Base-by-base conservation (phyloP, 169 alveolate species). In the Cytauxzoon felis region DNA sequence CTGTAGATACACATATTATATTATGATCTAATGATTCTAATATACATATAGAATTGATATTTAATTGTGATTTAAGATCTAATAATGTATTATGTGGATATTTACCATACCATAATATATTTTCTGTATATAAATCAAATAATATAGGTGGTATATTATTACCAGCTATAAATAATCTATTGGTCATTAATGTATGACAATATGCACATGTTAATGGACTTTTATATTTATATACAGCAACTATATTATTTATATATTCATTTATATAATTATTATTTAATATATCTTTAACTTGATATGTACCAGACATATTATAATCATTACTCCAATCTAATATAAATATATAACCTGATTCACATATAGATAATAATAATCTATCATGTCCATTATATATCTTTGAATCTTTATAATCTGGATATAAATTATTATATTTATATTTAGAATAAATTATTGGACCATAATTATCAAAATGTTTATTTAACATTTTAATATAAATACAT, bases 141-240 rank as follows among this genome's bases (percentile, higher is more conserved):
- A 85, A 52, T 33, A 72, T 53, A 36, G 85, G 85, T 16, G 80
- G 60, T n/a, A 53, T 51, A 54, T 65, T 66, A 21, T 60, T 73
- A 2, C 91, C 88, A 2, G 87, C 91, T 21, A 84, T 47, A 32
- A 80, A 79, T 19, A 84, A 51, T 49, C 91, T 27, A 47, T 84
- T 78, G 30, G 78, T 64, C 67, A 84, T 30, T 51, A 84, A 32
- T 21, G 75, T 64, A 60, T 79, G 78, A 27, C 53, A 42, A 34
- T 56, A 29, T 9, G 75, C 88, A 9, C 80, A 81, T 18, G 69
- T 43, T 6, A 84, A 29, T 13, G 91, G 91, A 26, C 61, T 61
- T 41, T 63, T 72, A 43, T 76, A 62, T 19, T 79, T 79, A 54
- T 72, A 84, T 3, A 81, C 67, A 6, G 38, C 23, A 1, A 67